These are phyloP conservation scores for Coelastrella sp. DNA, from an alignment of 139 green algal genomes.

Conservation along the genomic window DNA sequence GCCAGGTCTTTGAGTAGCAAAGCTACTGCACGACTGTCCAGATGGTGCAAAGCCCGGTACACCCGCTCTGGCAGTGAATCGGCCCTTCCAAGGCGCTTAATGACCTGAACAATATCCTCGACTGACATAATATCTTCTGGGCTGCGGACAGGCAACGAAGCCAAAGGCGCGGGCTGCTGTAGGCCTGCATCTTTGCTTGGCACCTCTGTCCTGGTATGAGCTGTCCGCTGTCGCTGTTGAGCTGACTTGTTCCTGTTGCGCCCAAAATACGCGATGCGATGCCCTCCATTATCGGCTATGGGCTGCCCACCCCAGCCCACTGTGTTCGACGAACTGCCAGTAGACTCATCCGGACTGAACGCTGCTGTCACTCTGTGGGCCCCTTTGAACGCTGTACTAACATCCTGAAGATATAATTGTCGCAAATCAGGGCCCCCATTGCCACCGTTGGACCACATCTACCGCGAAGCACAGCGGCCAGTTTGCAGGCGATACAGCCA, in stretches of 20 bases:
- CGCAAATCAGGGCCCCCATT: background rate
- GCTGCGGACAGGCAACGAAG: background rate
- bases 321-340: background rate
- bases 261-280: conserved; percentile 80
- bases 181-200: background rate
- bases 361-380: background rate
- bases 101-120: conserved; percentile 60
- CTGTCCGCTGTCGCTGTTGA: background rate
- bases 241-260: conserved; percentile 53
- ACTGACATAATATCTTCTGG: conserved; percentile 54
- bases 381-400: background rate
- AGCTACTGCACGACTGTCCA: conserved; percentile 80
- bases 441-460: background rate
- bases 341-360: background rate
- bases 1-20: conserved; percentile 87
- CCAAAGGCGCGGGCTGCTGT: background rate
- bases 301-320: conserved; percentile 81
- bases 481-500: background rate
- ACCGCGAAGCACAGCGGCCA: background rate
- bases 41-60: conserved; percentile 74
- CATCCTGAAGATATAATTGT: background rate
- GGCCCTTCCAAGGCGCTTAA: conserved; percentile 52
- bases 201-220: background rate
- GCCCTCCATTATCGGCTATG: conserved; percentile 68
- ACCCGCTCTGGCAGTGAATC: conserved; percentile 70